Evolutionary conservation across 495 filamentous ascomycete genomes (phyloP).

Genomic region (Neurospora intermedia): DNA sequence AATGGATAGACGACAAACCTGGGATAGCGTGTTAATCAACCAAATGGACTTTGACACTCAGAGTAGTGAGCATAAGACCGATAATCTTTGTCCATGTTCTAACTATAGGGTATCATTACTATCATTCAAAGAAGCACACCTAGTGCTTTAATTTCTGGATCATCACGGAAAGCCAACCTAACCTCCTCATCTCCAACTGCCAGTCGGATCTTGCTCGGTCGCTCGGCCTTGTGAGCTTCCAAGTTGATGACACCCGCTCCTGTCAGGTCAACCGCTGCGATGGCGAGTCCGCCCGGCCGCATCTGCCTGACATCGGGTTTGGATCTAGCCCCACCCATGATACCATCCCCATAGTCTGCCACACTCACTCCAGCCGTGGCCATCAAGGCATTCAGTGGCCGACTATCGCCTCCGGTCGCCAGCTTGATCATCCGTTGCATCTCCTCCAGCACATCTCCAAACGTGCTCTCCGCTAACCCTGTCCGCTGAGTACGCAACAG

Average conservation of each 20-base stretch:
- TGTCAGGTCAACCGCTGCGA: constrained; percentile 67
- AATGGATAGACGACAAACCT: neutral
- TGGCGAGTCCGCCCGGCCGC: constrained; percentile 55
- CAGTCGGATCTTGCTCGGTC: constrained; percentile 76
- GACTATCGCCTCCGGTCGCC: constrained; percentile 36
- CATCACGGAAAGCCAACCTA: constrained; percentile 73
- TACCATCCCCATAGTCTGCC: neutral
- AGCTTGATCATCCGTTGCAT: constrained; percentile 61
- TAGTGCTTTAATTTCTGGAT: constrained; percentile 71
- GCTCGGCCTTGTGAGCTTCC: constrained; percentile 66
- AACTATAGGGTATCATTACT: neutral
- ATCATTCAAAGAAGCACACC: constrained; percentile 34
- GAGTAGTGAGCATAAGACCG: too few species aligned
- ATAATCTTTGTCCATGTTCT: neutral
- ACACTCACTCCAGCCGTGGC: constrained; percentile 4
- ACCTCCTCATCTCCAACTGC: constrained; percentile 86
- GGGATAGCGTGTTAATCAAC: neutral
- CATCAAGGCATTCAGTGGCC: constrained; percentile 18
- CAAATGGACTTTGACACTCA: too few species aligned
- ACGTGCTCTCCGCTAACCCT: constrained; percentile 74
- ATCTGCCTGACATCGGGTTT: constrained; percentile 3
- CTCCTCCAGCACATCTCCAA: constrained; percentile 89
- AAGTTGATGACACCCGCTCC: constrained; percentile 80
- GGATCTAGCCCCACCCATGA: constrained; percentile 4
- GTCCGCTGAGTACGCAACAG: constrained; percentile 68